phyloP scores from a whole-genome alignment of 345 rosid genomes.

The Dimocarpus longan region DNA sequence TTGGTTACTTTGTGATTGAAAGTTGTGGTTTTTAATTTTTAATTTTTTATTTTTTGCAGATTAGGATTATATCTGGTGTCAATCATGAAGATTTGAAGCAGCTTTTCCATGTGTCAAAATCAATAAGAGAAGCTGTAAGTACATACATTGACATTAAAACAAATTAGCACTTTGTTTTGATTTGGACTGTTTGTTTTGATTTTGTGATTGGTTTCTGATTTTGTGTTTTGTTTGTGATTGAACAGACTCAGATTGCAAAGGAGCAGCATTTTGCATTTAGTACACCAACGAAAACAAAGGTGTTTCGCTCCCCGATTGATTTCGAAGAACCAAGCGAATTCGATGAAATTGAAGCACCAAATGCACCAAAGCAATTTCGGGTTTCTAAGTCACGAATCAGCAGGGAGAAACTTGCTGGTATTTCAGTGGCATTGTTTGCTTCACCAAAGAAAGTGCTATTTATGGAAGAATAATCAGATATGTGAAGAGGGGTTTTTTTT shows the following conservation, averaged over 20 bases:
- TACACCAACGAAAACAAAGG: conserved; percentile 66
- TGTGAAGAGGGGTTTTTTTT: not conserved
- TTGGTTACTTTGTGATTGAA: not conserved
- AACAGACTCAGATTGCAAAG: conserved; percentile 67
- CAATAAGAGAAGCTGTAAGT: conserved; percentile 78
- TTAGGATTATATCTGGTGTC: conserved; percentile 65
- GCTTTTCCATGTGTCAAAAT: conserved; percentile 61
- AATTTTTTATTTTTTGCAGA: conserved; percentile 37
- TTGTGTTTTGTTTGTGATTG: not conserved
- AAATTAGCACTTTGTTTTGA: not conserved
- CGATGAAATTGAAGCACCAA: conserved; percentile 60
- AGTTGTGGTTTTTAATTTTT: not conserved
- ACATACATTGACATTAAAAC: not conserved
- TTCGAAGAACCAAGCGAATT: conserved; percentile 28
- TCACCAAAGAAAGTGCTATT: conserved; percentile 30
- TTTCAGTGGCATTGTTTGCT: conserved; percentile 60
- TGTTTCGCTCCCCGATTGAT: conserved; percentile 43
- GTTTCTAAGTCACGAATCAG: conserved; percentile 32
- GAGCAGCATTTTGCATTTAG: conserved; percentile 58
- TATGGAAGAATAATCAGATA: conserved; percentile 1
- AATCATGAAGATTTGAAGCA: conserved; percentile 75
- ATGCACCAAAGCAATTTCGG: conserved; percentile 55
- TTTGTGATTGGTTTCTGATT: not conserved
- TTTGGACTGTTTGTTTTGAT: not conserved
- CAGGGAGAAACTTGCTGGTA: conserved; percentile 43